phyloP scores from a whole-genome alignment of 2,329 filamentous ascomycete species.

The Paraconiothyrium brasiliense region DNA sequence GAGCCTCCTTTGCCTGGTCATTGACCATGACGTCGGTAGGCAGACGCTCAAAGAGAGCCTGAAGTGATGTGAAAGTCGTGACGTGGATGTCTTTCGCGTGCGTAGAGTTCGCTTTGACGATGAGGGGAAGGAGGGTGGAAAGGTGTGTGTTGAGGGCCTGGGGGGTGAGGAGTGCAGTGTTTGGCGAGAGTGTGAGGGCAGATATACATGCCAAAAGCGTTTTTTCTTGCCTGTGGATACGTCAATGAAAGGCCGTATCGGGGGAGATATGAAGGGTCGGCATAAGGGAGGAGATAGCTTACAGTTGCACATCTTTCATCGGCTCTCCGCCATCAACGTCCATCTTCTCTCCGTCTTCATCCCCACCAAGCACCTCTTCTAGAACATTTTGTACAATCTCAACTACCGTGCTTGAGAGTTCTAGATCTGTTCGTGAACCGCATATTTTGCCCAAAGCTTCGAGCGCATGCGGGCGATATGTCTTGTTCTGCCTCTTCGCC shows the following conservation, averaged over 20 bases:
- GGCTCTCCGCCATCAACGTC: slow-evolving; percentile 43
- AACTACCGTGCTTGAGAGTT: slow-evolving; percentile 74
- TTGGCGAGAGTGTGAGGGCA: slow-evolving; percentile 29
- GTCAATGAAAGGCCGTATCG: slow-evolving; percentile 1
- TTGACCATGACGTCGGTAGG: slow-evolving; percentile 16
- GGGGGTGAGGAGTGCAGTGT: slow-evolving; percentile 22
- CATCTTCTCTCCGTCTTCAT: slow-evolving; percentile 40
- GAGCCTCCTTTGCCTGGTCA: slow-evolving; percentile 20
- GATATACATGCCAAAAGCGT: slow-evolving; percentile 34
- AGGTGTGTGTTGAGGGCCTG: slow-evolving; percentile 25
- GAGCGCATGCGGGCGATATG: slow-evolving; percentile 81
- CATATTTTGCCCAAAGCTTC: slow-evolving; percentile 76
- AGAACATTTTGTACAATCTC: slow-evolving; percentile 68
- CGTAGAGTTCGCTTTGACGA: slow-evolving; percentile 30
- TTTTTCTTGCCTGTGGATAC: slow-evolving; percentile 30
- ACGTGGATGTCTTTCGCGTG: slow-evolving; percentile 34
- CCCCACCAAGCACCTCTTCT: slow-evolving; percentile 31
- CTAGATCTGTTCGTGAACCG: slow-evolving; percentile 72
- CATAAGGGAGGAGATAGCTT: slow-evolving; percentile 15
- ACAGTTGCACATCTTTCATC: slow-evolving; percentile 34
- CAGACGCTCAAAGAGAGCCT: slow-evolving; percentile 32
- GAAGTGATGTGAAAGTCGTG: slow-evolving; percentile 33
- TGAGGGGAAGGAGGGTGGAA: slow-evolving; percentile 24
- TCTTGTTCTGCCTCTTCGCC: slow-evolving; percentile 89
- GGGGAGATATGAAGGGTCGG: neutral